phyloP scores from a whole-genome alignment of 2,329 filamentous ascomycete species.

The Plectosphaerella sp. region DNA sequence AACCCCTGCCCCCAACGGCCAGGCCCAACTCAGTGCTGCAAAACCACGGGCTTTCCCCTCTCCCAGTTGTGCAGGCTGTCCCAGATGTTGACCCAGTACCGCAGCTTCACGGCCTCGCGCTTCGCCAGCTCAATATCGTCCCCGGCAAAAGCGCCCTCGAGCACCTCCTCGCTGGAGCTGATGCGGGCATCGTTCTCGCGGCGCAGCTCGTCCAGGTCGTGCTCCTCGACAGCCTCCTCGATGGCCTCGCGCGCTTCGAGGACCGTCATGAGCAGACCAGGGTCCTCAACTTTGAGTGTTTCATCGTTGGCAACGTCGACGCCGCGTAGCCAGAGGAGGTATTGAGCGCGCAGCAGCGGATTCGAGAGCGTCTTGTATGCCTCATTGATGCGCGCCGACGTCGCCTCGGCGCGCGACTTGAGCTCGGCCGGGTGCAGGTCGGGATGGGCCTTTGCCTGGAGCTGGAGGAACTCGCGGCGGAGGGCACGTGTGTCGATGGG shows the following conservation, averaged over 20 bases:
- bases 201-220: constrained; percentile 55
- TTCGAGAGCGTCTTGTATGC: constrained; percentile 81
- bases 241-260: constrained; percentile 75
- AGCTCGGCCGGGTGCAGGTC: constrained; percentile 56
- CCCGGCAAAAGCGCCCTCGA: constrained; percentile 61
- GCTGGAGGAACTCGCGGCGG: constrained; percentile 77
- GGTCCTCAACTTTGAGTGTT: constrained; percentile 61
- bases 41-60: constrained; percentile 58
- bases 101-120: constrained; percentile 68
- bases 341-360: constrained; percentile 82
- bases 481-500: constrained; percentile 64
- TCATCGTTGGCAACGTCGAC: constrained; percentile 80
- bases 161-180: constrained; percentile 50
- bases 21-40: constrained; percentile 38
- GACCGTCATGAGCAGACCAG: constrained; percentile 70
- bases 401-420: constrained; percentile 64
- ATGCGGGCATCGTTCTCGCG: constrained; percentile 66
- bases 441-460: constrained; percentile 75
- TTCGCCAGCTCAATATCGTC: constrained; percentile 65
- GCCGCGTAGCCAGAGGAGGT: constrained; percentile 70
- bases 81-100: constrained; percentile 88
- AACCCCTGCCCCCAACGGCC: neutral
- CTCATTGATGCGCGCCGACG: constrained; percentile 82
- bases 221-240: constrained; percentile 65
- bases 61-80: constrained; percentile 83